phyloP scores from a whole-genome alignment of 495 filamentous ascomycete genomes.

The Tuber indicum region DNA sequence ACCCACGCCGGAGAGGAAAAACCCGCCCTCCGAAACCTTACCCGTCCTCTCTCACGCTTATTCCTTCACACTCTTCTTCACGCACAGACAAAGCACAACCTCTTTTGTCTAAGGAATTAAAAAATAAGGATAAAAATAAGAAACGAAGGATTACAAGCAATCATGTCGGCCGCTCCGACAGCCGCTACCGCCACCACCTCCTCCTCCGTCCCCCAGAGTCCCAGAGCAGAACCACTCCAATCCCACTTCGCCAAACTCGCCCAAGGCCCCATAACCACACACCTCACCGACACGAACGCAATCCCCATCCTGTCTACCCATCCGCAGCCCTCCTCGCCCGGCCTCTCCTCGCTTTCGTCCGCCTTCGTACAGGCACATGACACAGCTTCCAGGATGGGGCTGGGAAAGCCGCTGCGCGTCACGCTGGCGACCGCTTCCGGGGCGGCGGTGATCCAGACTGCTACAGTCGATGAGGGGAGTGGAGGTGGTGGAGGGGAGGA shows the following conservation, averaged over 20 bases:
- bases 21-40: conserved; percentile 8
- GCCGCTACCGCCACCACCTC: background rate
- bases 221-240: conserved; percentile 20
- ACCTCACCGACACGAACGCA: conserved; percentile 36
- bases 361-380: conserved; percentile 40
- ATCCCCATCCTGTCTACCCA: conserved; percentile 38
- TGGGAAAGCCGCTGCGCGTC: conserved; percentile 36
- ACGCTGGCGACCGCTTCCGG: conserved; percentile 32
- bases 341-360: conserved; percentile 30
- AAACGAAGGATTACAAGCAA: background rate
- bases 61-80: background rate
- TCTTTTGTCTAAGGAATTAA: background rate
- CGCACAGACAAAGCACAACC: background rate
- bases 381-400: conserved; percentile 39
- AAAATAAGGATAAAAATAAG: background rate
- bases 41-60: conserved; percentile 7
- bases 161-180: background rate
- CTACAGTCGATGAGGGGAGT: conserved; percentile 17
- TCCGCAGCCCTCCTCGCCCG: conserved; percentile 14
- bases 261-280: conserved; percentile 28
- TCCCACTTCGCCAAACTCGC: conserved; percentile 33
- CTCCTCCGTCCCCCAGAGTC: background rate
- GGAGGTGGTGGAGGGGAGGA: conserved; percentile 9
- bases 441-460: conserved; percentile 40
- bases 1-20: conserved; percentile 6